Evolutionary conservation across 176 grass and related monocot species (phyloP).

Genomic region (Zoysia pacifica): DNA sequence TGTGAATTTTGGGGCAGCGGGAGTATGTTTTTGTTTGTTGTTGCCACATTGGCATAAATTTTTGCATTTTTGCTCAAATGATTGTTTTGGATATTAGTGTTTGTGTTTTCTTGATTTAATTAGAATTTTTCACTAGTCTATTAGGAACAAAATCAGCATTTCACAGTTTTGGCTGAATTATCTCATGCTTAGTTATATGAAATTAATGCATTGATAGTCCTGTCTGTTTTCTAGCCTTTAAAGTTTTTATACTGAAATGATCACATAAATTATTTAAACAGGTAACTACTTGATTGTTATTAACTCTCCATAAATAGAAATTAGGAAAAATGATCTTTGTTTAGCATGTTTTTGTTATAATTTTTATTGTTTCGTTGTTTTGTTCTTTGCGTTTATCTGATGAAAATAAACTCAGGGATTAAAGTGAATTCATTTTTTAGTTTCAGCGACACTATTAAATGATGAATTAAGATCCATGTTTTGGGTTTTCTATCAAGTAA

Average conservation of each 20-base stretch:
- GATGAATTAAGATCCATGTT: conserved; percentile 1
- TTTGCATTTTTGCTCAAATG: neutral
- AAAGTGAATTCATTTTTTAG: neutral
- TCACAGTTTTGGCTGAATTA: neutral
- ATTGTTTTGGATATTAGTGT: conserved; percentile 4
- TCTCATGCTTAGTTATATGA: neutral
- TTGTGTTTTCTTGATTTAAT: neutral
- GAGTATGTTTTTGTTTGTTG: neutral
- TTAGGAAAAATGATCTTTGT: neutral
- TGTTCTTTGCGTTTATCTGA: neutral
- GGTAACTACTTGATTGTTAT: conserved; percentile 2
- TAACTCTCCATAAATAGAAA: neutral
- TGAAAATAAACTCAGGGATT: neutral
- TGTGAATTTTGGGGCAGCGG: neutral
- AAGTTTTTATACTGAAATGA: conserved; percentile 8
- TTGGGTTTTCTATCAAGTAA: neutral
- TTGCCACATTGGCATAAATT: neutral
- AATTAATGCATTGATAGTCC: conserved; percentile 22
- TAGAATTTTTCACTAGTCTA: conserved; percentile 8
- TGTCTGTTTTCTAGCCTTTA: neutral
- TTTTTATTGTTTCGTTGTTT: conserved; percentile 21
- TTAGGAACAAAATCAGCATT: neutral
- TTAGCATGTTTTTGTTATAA: neutral
- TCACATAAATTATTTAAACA: neutral
- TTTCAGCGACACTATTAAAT: neutral